Base-by-base conservation (phyloP, 768 basidiomycete genomes). In the Postia placenta region DNA sequence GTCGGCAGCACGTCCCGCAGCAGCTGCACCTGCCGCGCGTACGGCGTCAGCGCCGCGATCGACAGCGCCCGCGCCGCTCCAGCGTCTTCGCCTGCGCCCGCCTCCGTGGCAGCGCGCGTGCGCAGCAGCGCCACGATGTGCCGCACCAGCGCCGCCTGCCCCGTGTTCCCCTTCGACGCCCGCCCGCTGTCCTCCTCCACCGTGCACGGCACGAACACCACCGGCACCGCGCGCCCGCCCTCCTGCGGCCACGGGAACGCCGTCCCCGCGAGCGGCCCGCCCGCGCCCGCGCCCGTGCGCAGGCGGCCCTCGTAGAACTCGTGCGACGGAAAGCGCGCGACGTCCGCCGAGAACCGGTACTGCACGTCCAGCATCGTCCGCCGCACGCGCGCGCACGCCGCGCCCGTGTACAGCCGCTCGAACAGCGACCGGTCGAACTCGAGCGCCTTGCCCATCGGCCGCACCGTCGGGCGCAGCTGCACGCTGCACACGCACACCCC, bases 301-400 rank as follows among this genome's bases (percentile, higher is more conserved):
- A 86, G 64, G 24, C 70, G 67, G 6, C 71, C 73, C 45, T 82
- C 71, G 57, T 86, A 85, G 56, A 86, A 86, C 54, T 80, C 78
- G 7, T 60, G 56, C 0, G 83, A 84, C 0, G 84, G 83, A 52
- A 85, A 85, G 2, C 60, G 61, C 26, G 80, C 82, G 1, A 84
- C 71, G 35, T 74, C 74, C 42, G 65, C 60, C 0, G 81, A 78
- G 48, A 82, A 85, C 2, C 83, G 76, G 59, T 85, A 85, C 60
- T 85, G 83, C 48, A 73, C 78, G 55, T 85, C 74, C 19, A 85
- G 66, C 83, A 85, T 86, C 0, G 79, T 79, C 49, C 80, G 79
- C 4, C 60, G 58, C 43, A 83, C 69, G 3, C 67, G 69, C 0
- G 62, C 54, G 17, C 54, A 58, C 1, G 54, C 45, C 6, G 61